Conservation (phyloP, 2,329 filamentous ascomycete species). For the Fusarium sp. region DNA sequence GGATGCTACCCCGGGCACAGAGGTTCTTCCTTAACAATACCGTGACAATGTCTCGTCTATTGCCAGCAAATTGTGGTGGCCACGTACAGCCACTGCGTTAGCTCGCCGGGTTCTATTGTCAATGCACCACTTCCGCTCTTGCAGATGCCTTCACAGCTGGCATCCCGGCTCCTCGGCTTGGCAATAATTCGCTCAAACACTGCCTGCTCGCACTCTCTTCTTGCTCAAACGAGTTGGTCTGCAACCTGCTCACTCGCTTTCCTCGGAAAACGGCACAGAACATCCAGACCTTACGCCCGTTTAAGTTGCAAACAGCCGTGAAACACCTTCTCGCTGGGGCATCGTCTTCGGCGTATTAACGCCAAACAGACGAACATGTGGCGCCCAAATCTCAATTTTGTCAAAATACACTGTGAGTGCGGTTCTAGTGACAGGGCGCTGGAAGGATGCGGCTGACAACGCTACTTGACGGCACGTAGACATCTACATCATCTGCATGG, state of each 20-base stretch:
- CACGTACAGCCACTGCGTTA: constrained; percentile 17
- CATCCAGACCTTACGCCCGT: neutral
- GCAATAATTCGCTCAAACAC: constrained; percentile 37
- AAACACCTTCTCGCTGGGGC: neutral
- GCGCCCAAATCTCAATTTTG: constrained; percentile 40
- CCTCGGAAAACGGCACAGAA: constrained; percentile 23
- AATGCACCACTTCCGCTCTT: constrained; percentile 14
- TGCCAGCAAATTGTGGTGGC: neutral
- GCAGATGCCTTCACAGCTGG: constrained; percentile 20
- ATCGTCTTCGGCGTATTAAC: constrained; percentile 12
- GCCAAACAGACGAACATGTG: constrained; percentile 29
- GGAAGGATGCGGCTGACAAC: constrained; percentile 11
- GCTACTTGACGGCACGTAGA: constrained; percentile 23
- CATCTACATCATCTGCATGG: constrained; percentile 39
- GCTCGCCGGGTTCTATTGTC: constrained; percentile 11
- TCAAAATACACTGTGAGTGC: constrained; percentile 42
- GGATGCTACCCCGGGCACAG: constrained; percentile 7
- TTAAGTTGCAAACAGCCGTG: constrained; percentile 1
- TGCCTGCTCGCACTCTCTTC: neutral
- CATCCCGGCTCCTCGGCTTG: constrained; percentile 1
- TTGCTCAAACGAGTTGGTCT: constrained; percentile 19
- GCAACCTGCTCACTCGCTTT: neutral
- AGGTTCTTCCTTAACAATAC: constrained; percentile 22
- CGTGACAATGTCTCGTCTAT: constrained; percentile 12
- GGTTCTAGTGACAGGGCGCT: neutral